Base-by-base conservation (phyloP, 345 rosid genomes). In the Boechera retrofracta region DNA sequence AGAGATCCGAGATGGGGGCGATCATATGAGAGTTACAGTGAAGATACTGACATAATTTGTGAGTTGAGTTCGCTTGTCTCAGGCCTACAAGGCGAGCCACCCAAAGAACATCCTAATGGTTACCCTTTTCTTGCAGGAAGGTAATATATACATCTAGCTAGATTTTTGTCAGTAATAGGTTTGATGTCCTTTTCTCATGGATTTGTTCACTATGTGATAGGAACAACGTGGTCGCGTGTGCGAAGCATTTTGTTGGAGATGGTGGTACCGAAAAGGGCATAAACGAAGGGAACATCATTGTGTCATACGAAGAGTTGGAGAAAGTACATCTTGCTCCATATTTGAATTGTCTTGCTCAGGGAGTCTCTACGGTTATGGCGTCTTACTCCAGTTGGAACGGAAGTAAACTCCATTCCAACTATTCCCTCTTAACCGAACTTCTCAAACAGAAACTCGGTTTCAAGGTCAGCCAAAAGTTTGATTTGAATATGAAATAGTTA, bases 1-100 rank as follows among this genome's bases (percentile, higher is more conserved):
- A 69, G 91, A 82, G 96, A 94, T 82, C 96, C 95, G 2, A 86
- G 98, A 78, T 94, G 97, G 98, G 97, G 98, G 24, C 39, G 97
- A 24, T 90, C 91, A 64, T 94, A 88, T 6, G 97, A 94, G 79
- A 84, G 97, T 81, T 94, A 87, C 75, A 85, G 97, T 39, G 96
- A 92, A 83, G 88, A 88, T 71, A 82, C 84, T 8, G 41, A 74
- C 45, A 29, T 87, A 61, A 87, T 89, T 52, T 80, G 83, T 74
- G 85, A 77, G 44, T 80, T 94, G 89, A 89, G 91, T 5, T 82
- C 87, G 16, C 79, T 94, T 66, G 15, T 94, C 44, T 77, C 87
- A 0, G 98, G 98, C 42, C 81, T 94, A 4, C 98, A 94, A 74
- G 98, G 98, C 39, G 87, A 87, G 3, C 52, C 88, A 65, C 96